Base-by-base conservation (phyloP, 805 yeast species). In the Barnettozyma siamensis region DNA sequence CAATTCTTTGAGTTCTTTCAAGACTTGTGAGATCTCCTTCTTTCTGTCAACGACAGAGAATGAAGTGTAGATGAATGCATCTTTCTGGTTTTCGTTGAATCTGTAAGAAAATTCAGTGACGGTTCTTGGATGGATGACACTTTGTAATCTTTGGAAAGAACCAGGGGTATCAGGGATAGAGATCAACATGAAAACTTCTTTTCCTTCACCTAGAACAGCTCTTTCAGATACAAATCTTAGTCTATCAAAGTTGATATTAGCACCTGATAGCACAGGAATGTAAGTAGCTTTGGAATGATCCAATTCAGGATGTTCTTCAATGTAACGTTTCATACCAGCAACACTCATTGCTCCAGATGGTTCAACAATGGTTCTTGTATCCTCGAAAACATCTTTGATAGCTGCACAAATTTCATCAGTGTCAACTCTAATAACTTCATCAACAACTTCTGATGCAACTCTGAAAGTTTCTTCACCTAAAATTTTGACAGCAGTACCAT, bases 381-480 rank as follows among this genome's bases (percentile, higher is more conserved):
- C 99, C 61, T 88, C 95, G 58, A 93, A 93, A 33, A 93, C 80
- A 60, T 93, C 99, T 62, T 93, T 91, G 49, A 93, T 88, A 33
- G 97, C 98, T 17, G 99, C 99, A 70, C 84, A 86, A 43, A 93
- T 80, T 67, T 93, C 99, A 63, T 89, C 98, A 11, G 97, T 89
- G 56, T 76, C 73, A 5, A 88, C 96, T 21, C 75, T 69, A 5
- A 89, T 80, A 32, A 89, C 81, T 48, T 88, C 98, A 62, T 93
- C 99, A n/a, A 94, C 86, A 44, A 75, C 74, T 35, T 83, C 78
- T 51, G 73, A 67, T 51, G 88, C 78, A 10, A 91, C 73, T 55
- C 93, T 73, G 71, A 87, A 93, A 11, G 96, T 85, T 64, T 94
- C 99, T 45, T 80, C 85, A 46, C 99, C 99, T 18, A 88, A 71